Percentiles rank a stretch among this genome's conserved stretches.
Evolutionary conservation across 306 rosid species (phyloP).

Genomic region (Alnus rubra): DNA sequence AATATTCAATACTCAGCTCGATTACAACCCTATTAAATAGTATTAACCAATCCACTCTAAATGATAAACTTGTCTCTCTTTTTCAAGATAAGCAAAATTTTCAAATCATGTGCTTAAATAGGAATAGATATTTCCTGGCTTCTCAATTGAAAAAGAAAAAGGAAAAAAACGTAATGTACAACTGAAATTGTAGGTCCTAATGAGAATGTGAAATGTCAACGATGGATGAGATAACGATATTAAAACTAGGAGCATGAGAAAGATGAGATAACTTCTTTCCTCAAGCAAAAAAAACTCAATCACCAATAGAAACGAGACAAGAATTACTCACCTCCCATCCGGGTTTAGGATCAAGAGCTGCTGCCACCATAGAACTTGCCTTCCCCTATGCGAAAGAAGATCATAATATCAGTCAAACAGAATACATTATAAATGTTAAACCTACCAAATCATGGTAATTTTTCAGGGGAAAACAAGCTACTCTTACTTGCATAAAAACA

Average conservation of each 20-base stretch:
- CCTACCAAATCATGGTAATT: background rate
- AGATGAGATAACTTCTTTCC: background rate
- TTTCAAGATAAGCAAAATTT: background rate
- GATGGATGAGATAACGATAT: background rate
- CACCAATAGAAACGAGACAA: slow-evolving; percentile 20
- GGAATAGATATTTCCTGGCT: background rate
- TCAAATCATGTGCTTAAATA: background rate
- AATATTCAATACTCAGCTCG: too few relatives aligned
- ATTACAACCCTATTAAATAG: too few relatives aligned
- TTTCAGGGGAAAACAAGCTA: background rate
- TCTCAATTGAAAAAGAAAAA: too few relatives aligned
- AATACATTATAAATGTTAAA: slow-evolving; percentile 9
- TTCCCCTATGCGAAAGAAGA: slow-evolving; percentile 58
- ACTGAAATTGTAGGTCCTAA: too few relatives aligned
- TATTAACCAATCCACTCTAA: background rate
- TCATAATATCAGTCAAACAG: slow-evolving; percentile 21
- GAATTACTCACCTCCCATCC: slow-evolving; percentile 83
- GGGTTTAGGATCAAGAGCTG: slow-evolving; percentile 82
- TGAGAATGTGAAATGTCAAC: background rate
- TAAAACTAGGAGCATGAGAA: background rate
- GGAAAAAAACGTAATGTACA: too few relatives aligned
- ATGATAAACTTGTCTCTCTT: background rate
- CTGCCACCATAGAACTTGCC: slow-evolving; percentile 96
- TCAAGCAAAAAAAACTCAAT: background rate
- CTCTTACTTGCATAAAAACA: slow-evolving; percentile 83